A percentile compares a stretch with the other conserved stretches of the same genome.
Evolutionary conservation across 768 basidiomycete genomes (phyloP).

Genomic region (Gloeopeniophorella convolvens): DNA sequence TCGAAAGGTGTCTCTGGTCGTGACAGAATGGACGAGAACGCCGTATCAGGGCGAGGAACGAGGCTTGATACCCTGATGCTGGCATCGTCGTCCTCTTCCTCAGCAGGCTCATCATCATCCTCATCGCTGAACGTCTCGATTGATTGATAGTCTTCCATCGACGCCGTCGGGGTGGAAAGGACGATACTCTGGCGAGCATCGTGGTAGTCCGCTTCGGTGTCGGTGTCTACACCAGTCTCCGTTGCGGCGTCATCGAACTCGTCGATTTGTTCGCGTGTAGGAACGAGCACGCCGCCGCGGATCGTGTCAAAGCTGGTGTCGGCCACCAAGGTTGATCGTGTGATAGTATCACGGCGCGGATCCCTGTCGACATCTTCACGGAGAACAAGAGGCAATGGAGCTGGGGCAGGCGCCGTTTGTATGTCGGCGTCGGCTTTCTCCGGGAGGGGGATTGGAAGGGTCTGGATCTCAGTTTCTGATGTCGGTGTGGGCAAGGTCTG

Average conservation of each 20-base stretch:
- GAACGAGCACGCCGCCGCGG: slow-evolving; percentile 14
- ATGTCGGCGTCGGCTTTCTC: slow-evolving; percentile 18
- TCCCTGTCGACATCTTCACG: slow-evolving; percentile 8
- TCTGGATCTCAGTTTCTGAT: slow-evolving; percentile 32
- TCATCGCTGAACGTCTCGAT: slow-evolving; percentile 43
- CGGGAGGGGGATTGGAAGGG: slow-evolving; percentile 17
- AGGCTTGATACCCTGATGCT: slow-evolving; percentile 67
- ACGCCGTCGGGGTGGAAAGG: slow-evolving; percentile 59
- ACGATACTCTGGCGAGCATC: slow-evolving; percentile 65
- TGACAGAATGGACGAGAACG: slow-evolving; percentile 4
- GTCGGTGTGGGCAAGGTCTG: slow-evolving; percentile 32
- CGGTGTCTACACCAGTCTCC: slow-evolving; percentile 62
- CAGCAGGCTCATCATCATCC: slow-evolving; percentile 50
- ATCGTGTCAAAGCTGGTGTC: slow-evolving; percentile 29
- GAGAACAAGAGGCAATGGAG: slow-evolving; percentile 14
- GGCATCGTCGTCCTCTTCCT: slow-evolving; percentile 51
- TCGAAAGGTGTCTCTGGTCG: slow-evolving; percentile 12
- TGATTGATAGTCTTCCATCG: slow-evolving; percentile 28
- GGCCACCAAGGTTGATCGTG: slow-evolving; percentile 16
- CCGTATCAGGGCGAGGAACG: slow-evolving; percentile 19
- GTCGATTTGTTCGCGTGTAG: slow-evolving; percentile 34
- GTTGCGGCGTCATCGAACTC: slow-evolving; percentile 38
- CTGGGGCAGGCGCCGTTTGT: slow-evolving; percentile 15
- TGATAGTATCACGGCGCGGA: slow-evolving; percentile 6
- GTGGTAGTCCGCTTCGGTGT: slow-evolving; percentile 65